Percentiles rank a stretch among this genome's conserved stretches.
Evolutionary conservation across 257 asterid genomes (phyloP).

Genomic region (Solanum pinnatisectum): DNA sequence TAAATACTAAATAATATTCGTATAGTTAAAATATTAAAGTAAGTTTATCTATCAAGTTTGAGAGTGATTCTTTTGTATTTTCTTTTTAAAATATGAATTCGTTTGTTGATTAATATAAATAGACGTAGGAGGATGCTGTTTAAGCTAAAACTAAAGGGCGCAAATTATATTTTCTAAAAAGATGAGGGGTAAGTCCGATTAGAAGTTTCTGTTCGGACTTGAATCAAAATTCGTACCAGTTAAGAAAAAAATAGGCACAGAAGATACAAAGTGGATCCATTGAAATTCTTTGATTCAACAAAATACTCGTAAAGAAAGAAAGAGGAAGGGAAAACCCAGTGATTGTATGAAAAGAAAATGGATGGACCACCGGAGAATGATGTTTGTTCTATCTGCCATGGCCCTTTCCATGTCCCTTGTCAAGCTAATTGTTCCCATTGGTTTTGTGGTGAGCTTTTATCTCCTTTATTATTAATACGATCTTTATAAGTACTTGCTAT

Average conservation of each 20-base stretch:
- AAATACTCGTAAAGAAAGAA: background rate
- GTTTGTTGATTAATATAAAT: too few relatives aligned
- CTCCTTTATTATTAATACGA: background rate
- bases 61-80: too few relatives aligned
- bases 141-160: background rate
- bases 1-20: too few relatives aligned
- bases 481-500: background rate
- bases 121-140: background rate
- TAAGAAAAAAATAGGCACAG: background rate
- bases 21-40: too few relatives aligned
- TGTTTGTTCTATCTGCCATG: slow-evolving; percentile 74
- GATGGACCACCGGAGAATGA: slow-evolving; percentile 79
- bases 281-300: background rate
- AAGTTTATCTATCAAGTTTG: too few relatives aligned
- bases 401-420: slow-evolving; percentile 59
- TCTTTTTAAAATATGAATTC: too few relatives aligned
- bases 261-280: background rate
- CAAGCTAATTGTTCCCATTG: slow-evolving; percentile 95
- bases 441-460: slow-evolving; percentile 62
- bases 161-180: background rate
- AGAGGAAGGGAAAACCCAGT: background rate
- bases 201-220: background rate
- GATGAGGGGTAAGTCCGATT: background rate
- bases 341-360: slow-evolving; percentile 30
- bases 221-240: background rate